These are phyloP conservation scores for Fragilaria radians DNA, from an alignment of 108 stramenopile genomes.

Conservation along the genomic window DNA sequence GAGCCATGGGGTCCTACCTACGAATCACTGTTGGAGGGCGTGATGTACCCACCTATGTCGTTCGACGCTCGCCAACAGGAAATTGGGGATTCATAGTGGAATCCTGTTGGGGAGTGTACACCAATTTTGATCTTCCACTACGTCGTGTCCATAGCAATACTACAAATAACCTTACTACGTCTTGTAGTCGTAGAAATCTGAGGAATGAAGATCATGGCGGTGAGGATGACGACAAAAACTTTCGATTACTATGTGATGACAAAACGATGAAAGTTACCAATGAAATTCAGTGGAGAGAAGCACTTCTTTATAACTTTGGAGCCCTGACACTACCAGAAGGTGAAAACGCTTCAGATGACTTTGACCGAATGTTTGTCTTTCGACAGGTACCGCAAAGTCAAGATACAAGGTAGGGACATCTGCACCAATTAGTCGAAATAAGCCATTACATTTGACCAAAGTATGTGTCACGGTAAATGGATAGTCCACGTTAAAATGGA, in stretches of 20 bases:
- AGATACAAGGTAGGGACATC: no score
- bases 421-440: no score
- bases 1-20: constrained; percentile 60
- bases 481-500: no score
- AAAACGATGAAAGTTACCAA: constrained; percentile 45
- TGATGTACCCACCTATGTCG: constrained; percentile 76
- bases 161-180: no score
- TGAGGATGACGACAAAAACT: constrained; percentile 19
- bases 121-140: constrained; percentile 50
- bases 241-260: constrained; percentile 27
- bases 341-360: constrained; percentile 22
- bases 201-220: constrained; percentile 24
- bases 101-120: constrained; percentile 73
- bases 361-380: constrained; percentile 6
- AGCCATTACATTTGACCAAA: no score
- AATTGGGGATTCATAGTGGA: constrained; percentile 85
- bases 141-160: no score
- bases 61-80: constrained; percentile 54
- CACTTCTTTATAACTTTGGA: constrained; percentile 74
- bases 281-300: constrained; percentile 67
- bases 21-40: constrained; percentile 62
- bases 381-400: no score
- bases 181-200: no score
- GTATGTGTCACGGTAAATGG: no score
- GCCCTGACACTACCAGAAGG: constrained; percentile 58